Evolutionary conservation across 1,284 basidiomycete species (phyloP).

Genomic region (Papiliotrema nemorosa): DNA sequence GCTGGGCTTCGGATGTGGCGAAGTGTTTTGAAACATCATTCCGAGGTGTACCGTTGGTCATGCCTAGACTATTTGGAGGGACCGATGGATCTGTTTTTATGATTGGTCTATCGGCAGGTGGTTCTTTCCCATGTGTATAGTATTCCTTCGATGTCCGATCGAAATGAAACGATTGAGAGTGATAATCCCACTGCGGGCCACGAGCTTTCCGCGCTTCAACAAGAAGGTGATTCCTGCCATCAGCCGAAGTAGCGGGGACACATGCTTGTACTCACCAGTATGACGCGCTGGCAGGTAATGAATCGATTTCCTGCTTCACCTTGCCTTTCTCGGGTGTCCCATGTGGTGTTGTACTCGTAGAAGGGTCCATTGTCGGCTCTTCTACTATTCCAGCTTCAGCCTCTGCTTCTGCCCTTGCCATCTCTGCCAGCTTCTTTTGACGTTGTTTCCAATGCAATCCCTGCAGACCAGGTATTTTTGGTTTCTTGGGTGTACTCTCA

Average conservation of each 20-base stretch:
- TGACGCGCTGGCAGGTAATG: conserved; percentile 25
- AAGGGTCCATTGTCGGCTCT: background rate
- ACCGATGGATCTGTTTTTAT: background rate
- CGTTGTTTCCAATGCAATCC: conserved; percentile 29
- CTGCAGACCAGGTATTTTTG: conserved; percentile 7
- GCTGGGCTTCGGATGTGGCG: background rate
- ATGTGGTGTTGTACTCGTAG: conserved; percentile 3
- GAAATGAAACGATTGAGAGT: conserved; percentile 41
- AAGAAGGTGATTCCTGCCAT: conserved; percentile 46
- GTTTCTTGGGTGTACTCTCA: background rate
- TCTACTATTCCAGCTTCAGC: background rate
- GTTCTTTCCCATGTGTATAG: conserved; percentile 35
- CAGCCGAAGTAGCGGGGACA: conserved; percentile 3
- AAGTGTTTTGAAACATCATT: background rate
- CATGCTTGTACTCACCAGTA: conserved; percentile 34
- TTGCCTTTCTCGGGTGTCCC: conserved; percentile 8
- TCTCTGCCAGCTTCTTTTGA: conserved; percentile 17
- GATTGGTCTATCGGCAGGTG: too few relatives aligned
- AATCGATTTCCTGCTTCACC: conserved; percentile 22
- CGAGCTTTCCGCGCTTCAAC: conserved; percentile 42
- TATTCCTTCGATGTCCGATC: conserved; percentile 34
- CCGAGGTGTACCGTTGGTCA: background rate
- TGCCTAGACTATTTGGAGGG: background rate
- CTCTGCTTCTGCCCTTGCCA: conserved; percentile 16
- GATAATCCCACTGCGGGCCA: conserved; percentile 49